phyloP scores from a whole-genome alignment of 345 rosid species.

The Carallia pectinifolia region DNA sequence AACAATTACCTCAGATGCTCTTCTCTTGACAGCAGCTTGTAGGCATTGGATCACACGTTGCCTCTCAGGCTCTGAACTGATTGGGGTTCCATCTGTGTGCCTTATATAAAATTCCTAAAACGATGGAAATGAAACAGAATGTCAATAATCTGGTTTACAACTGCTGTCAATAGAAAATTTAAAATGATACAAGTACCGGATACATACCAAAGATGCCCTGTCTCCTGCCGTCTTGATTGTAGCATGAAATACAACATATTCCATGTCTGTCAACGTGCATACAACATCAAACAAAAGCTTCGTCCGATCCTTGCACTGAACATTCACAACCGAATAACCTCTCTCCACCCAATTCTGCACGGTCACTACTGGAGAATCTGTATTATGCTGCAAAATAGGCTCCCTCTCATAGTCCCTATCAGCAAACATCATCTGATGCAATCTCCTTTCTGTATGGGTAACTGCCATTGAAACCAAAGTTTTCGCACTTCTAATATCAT shows the following conservation, averaged over 20 bases:
- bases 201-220: conserved; percentile 65
- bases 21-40: conserved; percentile 82
- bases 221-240: conserved; percentile 64
- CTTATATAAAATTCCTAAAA: conserved; percentile 79
- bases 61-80: conserved; percentile 91
- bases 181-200: not conserved
- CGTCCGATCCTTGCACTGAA: conserved; percentile 82
- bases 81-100: conserved; percentile 89
- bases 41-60: conserved; percentile 87
- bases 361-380: conserved; percentile 60
- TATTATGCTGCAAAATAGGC: conserved; percentile 37
- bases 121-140: conserved; percentile 1
- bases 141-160: not conserved
- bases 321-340: conserved; percentile 81
- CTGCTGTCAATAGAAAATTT: not conserved
- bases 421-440: conserved; percentile 96
- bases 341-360: conserved; percentile 89
- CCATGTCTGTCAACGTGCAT: conserved; percentile 96
- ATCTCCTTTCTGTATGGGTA: conserved; percentile 82
- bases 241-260: conserved; percentile 82
- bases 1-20: conserved; percentile 67
- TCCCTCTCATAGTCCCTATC: conserved; percentile 87
- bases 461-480: conserved; percentile 70
- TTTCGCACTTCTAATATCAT: conserved; percentile 68
- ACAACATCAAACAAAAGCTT: conserved; percentile 87